Evolutionary conservation across 2,329 filamentous ascomycete species (phyloP).

Genomic region (Zymoseptoria tritici): DNA sequence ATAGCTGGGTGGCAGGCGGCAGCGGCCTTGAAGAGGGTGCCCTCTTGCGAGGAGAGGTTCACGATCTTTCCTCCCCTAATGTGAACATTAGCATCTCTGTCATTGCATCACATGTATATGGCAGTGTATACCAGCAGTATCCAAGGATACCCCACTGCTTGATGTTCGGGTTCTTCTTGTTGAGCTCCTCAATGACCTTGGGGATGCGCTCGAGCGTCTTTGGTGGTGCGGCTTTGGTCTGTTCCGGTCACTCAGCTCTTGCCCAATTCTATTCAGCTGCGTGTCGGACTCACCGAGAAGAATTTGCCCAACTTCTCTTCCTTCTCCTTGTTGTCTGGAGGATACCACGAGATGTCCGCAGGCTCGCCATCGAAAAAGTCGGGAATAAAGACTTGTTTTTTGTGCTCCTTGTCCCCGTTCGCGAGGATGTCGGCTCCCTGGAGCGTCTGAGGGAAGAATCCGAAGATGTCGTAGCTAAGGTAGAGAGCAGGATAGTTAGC

Average conservation of each 20-base stretch:
- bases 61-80: slow-evolving; percentile 43
- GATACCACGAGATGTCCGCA: slow-evolving; percentile 42
- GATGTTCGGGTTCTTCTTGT: slow-evolving; percentile 41
- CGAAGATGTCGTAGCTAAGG: slow-evolving; percentile 50
- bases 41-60: slow-evolving; percentile 44
- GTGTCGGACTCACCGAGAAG: slow-evolving; percentile 35
- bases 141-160: slow-evolving; percentile 53
- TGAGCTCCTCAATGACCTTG: slow-evolving; percentile 48
- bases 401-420: slow-evolving; percentile 54
- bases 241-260: slow-evolving; percentile 1
- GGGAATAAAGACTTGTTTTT: slow-evolving; percentile 83
- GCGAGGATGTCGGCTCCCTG: slow-evolving; percentile 59
- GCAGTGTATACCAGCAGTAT: slow-evolving; percentile 51
- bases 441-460: slow-evolving; percentile 55
- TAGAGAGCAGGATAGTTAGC: neutral
- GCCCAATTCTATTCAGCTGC: neutral
- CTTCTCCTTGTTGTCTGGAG: slow-evolving; percentile 52
- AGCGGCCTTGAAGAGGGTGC: slow-evolving; percentile 50
- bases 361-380: slow-evolving; percentile 82
- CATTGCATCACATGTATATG: slow-evolving; percentile 22
- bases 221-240: slow-evolving; percentile 49
- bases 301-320: slow-evolving; percentile 52
- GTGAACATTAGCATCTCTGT: neutral
- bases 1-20: slow-evolving; percentile 53
- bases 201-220: slow-evolving; percentile 50